Conservation (phyloP, 768 basidiomycete genomes). For the Boletus vermiculosoides region DNA sequence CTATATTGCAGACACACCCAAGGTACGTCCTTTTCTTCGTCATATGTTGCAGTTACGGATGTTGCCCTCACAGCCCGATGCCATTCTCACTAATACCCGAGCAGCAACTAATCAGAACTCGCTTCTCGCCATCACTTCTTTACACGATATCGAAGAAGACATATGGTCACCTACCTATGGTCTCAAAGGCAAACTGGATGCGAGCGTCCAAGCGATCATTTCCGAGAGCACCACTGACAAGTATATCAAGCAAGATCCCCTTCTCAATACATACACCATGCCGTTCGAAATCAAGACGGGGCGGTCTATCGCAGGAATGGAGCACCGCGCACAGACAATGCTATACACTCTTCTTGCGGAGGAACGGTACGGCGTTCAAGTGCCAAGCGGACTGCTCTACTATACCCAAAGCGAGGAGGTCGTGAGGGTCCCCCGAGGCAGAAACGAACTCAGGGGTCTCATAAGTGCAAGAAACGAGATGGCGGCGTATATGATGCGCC, state of each 20-base stretch:
- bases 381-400: constrained; percentile 83
- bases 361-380: constrained; percentile 84
- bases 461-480: constrained; percentile 83
- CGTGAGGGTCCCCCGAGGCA: constrained; percentile 71
- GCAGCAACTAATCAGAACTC: constrained; percentile 47
- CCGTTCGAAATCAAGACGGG: constrained; percentile 99
- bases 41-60: background rate
- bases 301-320: constrained; percentile 69
- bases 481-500: constrained; percentile 69
- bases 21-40: constrained; percentile 40
- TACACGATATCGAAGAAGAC: constrained; percentile 93
- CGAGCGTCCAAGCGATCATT: constrained; percentile 72
- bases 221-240: constrained; percentile 40
- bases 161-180: constrained; percentile 97
- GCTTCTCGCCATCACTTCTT: constrained; percentile 65
- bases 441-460: constrained; percentile 83
- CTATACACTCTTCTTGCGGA: constrained; percentile 88
- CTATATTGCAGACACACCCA: constrained; percentile 64
- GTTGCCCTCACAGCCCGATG: constrained; percentile 47
- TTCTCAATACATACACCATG: constrained; percentile 36
- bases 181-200: constrained; percentile 94
- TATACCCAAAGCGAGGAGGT: constrained; percentile 93
- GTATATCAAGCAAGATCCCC: constrained; percentile 14
- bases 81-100: constrained; percentile 66
- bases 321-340: constrained; percentile 98